phyloP scores from a whole-genome alignment of 441 rosid species.

The Adansonia rubrostipa region DNA sequence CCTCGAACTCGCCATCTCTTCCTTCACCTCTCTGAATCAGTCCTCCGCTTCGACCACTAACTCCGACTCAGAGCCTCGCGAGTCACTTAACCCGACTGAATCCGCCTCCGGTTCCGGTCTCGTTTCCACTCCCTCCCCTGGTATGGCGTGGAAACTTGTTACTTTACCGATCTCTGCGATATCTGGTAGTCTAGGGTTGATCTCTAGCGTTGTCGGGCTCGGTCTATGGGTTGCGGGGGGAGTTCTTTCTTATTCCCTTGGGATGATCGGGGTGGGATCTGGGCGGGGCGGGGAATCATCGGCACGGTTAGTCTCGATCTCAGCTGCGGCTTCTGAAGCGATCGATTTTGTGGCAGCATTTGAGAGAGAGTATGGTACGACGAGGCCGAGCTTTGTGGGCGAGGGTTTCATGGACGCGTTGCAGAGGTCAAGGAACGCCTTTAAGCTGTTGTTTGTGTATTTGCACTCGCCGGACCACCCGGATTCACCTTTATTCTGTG shows the following conservation, averaged over 20 bases:
- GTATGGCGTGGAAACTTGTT: constrained; percentile 77
- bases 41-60: constrained; percentile 11
- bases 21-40: constrained; percentile 58
- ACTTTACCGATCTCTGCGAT: constrained; percentile 83
- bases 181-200: constrained; percentile 78
- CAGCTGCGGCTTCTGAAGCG: constrained; percentile 70
- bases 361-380: constrained; percentile 75
- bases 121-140: constrained; percentile 44
- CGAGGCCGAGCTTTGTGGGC: constrained; percentile 66
- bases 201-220: constrained; percentile 83
- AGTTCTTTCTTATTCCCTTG: constrained; percentile 75
- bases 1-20: constrained; percentile 91
- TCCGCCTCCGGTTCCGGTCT: constrained; percentile 28
- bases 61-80: constrained; percentile 38
- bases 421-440: constrained; percentile 70
- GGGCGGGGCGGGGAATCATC: constrained; percentile 50
- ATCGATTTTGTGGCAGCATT: constrained; percentile 67
- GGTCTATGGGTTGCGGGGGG: constrained; percentile 97
- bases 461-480: constrained; percentile 96
- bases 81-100: constrained; percentile 34
- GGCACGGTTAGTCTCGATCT: constrained; percentile 53
- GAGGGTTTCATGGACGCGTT: constrained; percentile 96
- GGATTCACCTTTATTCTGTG: constrained; percentile 74
- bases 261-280: constrained; percentile 73
- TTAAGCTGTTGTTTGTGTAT: constrained; percentile 81